Conservation (phyloP, 2,329 filamentous ascomycete species). For the Trichophyton schoenleinii region DNA sequence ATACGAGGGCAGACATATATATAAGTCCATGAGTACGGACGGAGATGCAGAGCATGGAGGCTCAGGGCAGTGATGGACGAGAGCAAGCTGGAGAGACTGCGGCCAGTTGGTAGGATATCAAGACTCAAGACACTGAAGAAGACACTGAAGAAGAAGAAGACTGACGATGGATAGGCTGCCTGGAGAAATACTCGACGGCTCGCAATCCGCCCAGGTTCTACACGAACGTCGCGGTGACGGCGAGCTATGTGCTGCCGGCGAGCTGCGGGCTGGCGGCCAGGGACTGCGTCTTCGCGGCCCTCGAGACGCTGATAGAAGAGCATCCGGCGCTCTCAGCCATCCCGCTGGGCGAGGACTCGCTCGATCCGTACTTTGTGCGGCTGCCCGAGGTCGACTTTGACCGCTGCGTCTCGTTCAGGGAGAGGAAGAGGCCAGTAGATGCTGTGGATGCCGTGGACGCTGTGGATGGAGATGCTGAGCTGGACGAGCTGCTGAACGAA, state of each 20-base stretch:
- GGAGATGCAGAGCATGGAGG: neutral
- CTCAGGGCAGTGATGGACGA: neutral
- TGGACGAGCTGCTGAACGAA: conserved; percentile 29
- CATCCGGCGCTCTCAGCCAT: conserved; percentile 36
- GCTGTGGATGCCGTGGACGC: conserved; percentile 18
- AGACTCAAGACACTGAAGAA: neutral
- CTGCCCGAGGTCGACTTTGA: conserved; percentile 32
- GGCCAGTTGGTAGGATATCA: conserved; percentile 19
- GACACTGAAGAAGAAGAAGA: neutral
- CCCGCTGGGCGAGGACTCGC: conserved; percentile 29
- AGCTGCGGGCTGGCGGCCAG: conserved; percentile 17
- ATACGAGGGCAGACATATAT: neutral
- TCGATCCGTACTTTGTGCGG: conserved; percentile 33
- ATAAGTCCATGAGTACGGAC: no score
- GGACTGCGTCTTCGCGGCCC: conserved; percentile 28
- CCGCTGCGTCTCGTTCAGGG: neutral
- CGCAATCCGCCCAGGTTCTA: conserved; percentile 35
- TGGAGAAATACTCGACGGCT: conserved; percentile 34
- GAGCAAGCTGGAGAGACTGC: conserved; percentile 17
- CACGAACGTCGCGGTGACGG: conserved; percentile 33
- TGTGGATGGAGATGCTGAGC: conserved; percentile 23
- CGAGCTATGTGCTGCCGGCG: conserved; percentile 24
- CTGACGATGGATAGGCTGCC: conserved; percentile 13
- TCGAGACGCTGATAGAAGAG: conserved; percentile 25
- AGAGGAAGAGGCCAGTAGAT: neutral